Evolutionary conservation across 176 grass and related monocot genomes (phyloP).

Genomic region (Triticum turgidum): DNA sequence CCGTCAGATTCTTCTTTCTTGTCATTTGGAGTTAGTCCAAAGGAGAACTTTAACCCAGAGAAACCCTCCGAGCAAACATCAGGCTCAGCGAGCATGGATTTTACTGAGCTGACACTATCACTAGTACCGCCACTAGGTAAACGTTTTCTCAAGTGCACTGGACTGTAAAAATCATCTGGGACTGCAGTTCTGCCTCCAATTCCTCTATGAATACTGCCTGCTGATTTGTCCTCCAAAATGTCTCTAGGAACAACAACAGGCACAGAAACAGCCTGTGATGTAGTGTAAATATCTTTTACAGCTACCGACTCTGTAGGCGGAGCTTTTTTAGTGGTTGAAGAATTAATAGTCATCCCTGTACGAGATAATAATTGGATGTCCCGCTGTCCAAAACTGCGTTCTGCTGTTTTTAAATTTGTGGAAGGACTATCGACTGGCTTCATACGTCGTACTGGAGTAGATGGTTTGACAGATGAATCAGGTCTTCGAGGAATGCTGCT

Average conservation of each 20-base stretch:
- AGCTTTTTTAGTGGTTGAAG: slow-evolving; percentile 44
- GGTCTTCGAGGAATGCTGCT: slow-evolving; percentile 40
- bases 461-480: slow-evolving; percentile 58
- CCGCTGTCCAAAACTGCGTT: slow-evolving; percentile 39
- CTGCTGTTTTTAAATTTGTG: slow-evolving; percentile 38
- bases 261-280: slow-evolving; percentile 36
- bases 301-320: slow-evolving; percentile 32
- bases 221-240: slow-evolving; percentile 62
- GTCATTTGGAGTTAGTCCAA: slow-evolving; percentile 28
- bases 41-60: slow-evolving; percentile 47
- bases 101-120: slow-evolving; percentile 48
- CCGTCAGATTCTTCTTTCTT: slow-evolving; percentile 34
- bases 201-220: slow-evolving; percentile 39
- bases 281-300: slow-evolving; percentile 68
- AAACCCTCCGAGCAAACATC: slow-evolving; percentile 44
- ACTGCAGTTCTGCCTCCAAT: slow-evolving; percentile 36
- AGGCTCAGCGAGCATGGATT: slow-evolving; percentile 34
- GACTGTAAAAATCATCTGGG: slow-evolving; percentile 33
- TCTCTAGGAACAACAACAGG: slow-evolving; percentile 79
- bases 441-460: slow-evolving; percentile 39
- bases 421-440: slow-evolving; percentile 45
- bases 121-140: slow-evolving; percentile 24
- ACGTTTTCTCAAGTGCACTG: slow-evolving; percentile 46
- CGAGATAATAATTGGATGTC: slow-evolving; percentile 41
- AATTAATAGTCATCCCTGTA: slow-evolving; percentile 33